Conservation (phyloP, 305 asterid species). For the Fraxinus velutina region DNA sequence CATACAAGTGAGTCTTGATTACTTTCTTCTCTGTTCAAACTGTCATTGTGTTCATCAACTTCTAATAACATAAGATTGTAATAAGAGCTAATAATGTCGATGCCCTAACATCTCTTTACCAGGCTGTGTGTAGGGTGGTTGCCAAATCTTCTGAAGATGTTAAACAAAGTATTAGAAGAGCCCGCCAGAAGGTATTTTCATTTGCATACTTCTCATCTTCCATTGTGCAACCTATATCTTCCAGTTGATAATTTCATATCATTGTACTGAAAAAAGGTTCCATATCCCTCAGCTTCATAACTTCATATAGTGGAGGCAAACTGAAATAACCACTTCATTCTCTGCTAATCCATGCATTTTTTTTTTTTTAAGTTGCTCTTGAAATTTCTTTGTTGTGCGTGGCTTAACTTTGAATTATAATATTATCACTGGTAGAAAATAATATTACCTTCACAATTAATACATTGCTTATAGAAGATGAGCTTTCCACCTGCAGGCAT, state of each 20-base stretch:
- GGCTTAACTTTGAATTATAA: background rate
- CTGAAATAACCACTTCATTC: background rate
- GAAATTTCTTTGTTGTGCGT: background rate
- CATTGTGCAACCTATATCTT: background rate
- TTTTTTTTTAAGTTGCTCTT: background rate
- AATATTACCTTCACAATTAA: background rate
- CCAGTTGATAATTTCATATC: background rate
- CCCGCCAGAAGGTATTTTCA: conserved; percentile 74
- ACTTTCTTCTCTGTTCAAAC: conserved; percentile 4
- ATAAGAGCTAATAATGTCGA: background rate
- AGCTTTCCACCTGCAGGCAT: conserved; percentile 47
- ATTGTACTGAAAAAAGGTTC: background rate
- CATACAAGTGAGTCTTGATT: conserved; percentile 59
- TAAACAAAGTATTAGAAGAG: conserved; percentile 85
- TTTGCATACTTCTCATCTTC: background rate
- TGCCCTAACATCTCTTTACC: conserved; percentile 22
- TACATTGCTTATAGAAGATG: conserved; percentile 15
- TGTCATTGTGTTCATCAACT: conserved; percentile 22
- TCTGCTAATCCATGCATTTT: background rate
- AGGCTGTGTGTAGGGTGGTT: conserved; percentile 91
- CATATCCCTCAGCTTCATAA: background rate
- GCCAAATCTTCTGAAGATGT: conserved; percentile 84
- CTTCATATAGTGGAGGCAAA: background rate
- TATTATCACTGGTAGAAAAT: background rate
- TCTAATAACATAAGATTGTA: background rate